Conservation (phyloP, 2,329 filamentous ascomycete species). For the Microcyclosporella mali region DNA sequence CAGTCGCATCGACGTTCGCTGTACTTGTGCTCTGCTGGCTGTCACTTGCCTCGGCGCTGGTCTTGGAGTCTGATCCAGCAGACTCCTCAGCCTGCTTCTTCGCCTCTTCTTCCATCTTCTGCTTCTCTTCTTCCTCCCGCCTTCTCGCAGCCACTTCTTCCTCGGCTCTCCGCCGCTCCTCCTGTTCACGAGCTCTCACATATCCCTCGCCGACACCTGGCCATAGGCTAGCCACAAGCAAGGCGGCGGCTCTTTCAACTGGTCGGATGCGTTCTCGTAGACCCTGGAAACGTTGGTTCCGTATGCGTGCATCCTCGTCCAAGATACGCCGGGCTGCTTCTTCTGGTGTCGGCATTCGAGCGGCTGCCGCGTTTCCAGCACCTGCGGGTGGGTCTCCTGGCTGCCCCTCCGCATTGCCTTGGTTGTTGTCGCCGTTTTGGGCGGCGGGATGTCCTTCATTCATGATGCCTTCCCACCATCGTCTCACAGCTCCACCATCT, state of each 20-base stretch:
- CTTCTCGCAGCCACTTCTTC: slow-evolving; percentile 24
- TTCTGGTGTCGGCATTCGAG: slow-evolving; percentile 35
- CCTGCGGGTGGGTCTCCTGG: slow-evolving; percentile 7
- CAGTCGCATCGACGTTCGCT: no score
- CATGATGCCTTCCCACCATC: slow-evolving; percentile 43
- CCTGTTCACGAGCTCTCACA: slow-evolving; percentile 48
- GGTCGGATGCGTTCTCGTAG: slow-evolving; percentile 37
- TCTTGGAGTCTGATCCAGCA: background rate
- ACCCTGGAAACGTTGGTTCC: slow-evolving; percentile 21
- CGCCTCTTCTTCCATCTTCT: slow-evolving; percentile 16
- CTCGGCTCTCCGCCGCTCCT: slow-evolving; percentile 26
- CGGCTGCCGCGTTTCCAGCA: slow-evolving; percentile 10
- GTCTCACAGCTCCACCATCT: slow-evolving; percentile 32
- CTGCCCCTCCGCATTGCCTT: slow-evolving; percentile 5
- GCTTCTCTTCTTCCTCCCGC: slow-evolving; percentile 23
- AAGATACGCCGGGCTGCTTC: slow-evolving; percentile 38
- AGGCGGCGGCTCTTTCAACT: slow-evolving; percentile 51
- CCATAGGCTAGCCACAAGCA: slow-evolving; percentile 58
- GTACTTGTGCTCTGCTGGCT: background rate
- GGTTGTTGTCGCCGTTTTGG: slow-evolving; percentile 3
- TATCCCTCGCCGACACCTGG: slow-evolving; percentile 58
- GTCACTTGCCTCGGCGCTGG: background rate
- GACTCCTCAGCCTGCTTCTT: slow-evolving; percentile 8
- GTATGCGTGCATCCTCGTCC: slow-evolving; percentile 19
- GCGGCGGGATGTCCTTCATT: slow-evolving; percentile 17